phyloP scores from a whole-genome alignment of 2,329 filamentous ascomycete genomes.

The Fusarium sp. region DNA sequence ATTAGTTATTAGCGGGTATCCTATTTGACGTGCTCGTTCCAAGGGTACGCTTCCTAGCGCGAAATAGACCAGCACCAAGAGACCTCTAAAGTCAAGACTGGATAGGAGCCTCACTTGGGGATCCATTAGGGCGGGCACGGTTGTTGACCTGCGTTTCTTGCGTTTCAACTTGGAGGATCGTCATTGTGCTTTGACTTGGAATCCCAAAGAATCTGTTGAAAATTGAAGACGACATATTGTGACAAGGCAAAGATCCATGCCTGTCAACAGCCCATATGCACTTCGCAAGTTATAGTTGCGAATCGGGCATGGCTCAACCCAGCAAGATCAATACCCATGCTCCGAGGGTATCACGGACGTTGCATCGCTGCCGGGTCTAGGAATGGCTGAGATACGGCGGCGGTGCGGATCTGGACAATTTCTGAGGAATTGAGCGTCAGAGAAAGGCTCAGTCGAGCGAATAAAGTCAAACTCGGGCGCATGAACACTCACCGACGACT shows the following conservation, averaged over 20 bases:
- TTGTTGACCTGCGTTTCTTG: neutral
- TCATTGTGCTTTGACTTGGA: neutral
- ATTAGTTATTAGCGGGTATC: neutral
- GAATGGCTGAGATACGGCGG: slow-evolving; percentile 50
- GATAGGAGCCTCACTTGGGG: neutral
- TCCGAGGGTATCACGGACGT: slow-evolving; percentile 16
- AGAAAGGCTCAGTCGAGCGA: neutral
- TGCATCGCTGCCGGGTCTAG: slow-evolving; percentile 47
- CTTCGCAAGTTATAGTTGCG: neutral
- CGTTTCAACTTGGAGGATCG: neutral
- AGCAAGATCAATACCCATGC: neutral
- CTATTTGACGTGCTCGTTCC: neutral
- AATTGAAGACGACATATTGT: neutral
- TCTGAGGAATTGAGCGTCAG: slow-evolving; percentile 34
- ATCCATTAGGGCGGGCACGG: neutral
- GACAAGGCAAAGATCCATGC: neutral
- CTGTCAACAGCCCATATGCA: neutral
- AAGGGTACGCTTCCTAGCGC: slow-evolving; percentile 11
- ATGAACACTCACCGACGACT: slow-evolving; percentile 39
- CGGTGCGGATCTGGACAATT: slow-evolving; percentile 44
- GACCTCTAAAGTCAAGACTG: neutral
- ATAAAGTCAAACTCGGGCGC: neutral
- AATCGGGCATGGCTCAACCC: slow-evolving; percentile 4
- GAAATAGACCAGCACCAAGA: neutral
- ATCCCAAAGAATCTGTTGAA: neutral